Percentiles rank a stretch among this genome's conserved stretches.
phyloP scores from a whole-genome alignment of 495 filamentous ascomycete genomes.

The Oidiodendron maius region DNA sequence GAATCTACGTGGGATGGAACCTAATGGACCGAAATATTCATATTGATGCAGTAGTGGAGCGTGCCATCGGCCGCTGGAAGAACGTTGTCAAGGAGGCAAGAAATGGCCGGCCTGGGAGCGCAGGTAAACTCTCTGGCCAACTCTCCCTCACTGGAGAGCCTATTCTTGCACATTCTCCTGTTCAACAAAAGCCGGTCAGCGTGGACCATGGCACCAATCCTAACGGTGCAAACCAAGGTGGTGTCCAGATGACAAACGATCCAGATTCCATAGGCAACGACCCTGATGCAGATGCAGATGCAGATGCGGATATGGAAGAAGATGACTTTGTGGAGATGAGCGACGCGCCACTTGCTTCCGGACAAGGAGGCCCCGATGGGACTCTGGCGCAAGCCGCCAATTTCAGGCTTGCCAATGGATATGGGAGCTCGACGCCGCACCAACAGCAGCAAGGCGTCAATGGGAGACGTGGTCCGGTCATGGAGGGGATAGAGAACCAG shows the following conservation, averaged over 20 bases:
- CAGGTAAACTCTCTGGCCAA: conserved; percentile 25
- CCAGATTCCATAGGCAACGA: conserved; percentile 32
- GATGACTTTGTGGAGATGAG: conserved; percentile 21
- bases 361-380: conserved; percentile 1
- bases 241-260: conserved; percentile 23
- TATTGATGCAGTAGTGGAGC: conserved; percentile 37
- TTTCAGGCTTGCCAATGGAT: conserved; percentile 14
- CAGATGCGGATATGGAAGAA: conserved; percentile 25
- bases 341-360: conserved; percentile 13
- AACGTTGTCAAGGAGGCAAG: conserved; percentile 37
- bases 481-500: conserved; percentile 14
- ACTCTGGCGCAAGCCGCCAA: conserved; percentile 4
- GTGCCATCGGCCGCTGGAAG: conserved; percentile 47
- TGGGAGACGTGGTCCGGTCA: background rate
- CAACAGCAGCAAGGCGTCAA: background rate
- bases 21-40: conserved; percentile 37
- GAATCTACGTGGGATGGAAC: conserved; percentile 30
- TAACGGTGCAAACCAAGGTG: conserved; percentile 6
- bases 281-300: conserved; percentile 30
- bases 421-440: background rate
- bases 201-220: conserved; percentile 8
- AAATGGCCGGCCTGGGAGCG: conserved; percentile 9
- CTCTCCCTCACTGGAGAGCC: conserved; percentile 14
- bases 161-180: conserved; percentile 14
- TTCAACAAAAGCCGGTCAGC: conserved; percentile 1